Evolutionary conservation across 2,329 filamentous ascomycete genomes (phyloP).

Genomic region (Exophiala sideris): DNA sequence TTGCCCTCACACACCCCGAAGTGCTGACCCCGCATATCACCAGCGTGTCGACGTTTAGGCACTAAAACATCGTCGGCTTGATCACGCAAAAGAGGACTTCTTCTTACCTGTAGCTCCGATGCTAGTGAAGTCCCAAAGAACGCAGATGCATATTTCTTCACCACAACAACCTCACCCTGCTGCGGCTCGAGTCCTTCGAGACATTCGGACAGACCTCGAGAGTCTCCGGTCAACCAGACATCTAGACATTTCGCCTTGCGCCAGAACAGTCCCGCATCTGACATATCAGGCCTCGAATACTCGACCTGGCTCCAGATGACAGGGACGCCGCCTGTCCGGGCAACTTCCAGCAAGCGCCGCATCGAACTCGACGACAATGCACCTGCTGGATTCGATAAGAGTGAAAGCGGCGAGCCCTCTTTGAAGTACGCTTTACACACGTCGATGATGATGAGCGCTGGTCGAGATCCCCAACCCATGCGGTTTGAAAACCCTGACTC

Average conservation of each 20-base stretch:
- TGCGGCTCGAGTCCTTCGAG: constrained; percentile 40
- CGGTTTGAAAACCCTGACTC: constrained; percentile 38
- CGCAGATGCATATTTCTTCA: constrained; percentile 45
- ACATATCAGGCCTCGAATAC: constrained; percentile 44
- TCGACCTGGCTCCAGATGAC: constrained; percentile 46
- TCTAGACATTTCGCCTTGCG: constrained; percentile 42
- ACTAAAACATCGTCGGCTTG: constrained; percentile 32
- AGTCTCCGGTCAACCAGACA: constrained; percentile 42
- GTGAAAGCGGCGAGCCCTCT: constrained; percentile 41
- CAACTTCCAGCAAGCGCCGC: constrained; percentile 39
- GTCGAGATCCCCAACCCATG: constrained; percentile 45
- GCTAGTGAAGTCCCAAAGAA: constrained; percentile 48
- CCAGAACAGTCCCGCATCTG: constrained; percentile 46
- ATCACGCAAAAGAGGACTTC: too few relatives aligned
- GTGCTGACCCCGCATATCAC: constrained; percentile 50
- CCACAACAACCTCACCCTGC: constrained; percentile 36
- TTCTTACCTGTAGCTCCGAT: constrained; percentile 38
- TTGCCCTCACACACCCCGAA: constrained; percentile 46
- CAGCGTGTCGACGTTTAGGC: constrained; percentile 14
- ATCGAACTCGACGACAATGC: constrained; percentile 39
- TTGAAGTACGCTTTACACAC: constrained; percentile 49
- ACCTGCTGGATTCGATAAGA: constrained; percentile 38
- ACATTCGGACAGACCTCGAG: constrained; percentile 39
- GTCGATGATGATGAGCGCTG: constrained; percentile 47
- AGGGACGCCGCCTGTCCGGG: constrained; percentile 38